Evolutionary conservation across 495 filamentous ascomycete species (phyloP).

Genomic region (Penicillium manginii): DNA sequence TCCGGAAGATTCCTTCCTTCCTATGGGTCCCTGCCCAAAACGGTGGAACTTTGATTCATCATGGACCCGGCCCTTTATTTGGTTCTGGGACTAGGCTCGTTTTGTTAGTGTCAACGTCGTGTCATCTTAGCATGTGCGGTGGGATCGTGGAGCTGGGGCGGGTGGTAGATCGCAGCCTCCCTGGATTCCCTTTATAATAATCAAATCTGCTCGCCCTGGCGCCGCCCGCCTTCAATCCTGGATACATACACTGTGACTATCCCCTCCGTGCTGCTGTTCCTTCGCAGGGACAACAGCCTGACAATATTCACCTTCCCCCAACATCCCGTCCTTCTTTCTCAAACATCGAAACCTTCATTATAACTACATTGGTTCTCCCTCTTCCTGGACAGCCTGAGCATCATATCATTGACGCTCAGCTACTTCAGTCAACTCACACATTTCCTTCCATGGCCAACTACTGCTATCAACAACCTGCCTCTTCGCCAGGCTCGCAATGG

Average conservation of each 20-base stretch:
- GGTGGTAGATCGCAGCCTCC: conserved; percentile 43
- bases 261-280: conserved; percentile 20
- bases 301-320: conserved; percentile 8
- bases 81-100: conserved; percentile 35
- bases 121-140: conserved; percentile 47
- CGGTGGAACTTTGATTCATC: conserved; percentile 39
- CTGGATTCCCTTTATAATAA: conserved; percentile 32
- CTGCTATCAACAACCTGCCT: conserved; percentile 34
- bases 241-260: conserved; percentile 2
- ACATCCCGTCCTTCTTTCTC: conserved; percentile 9
- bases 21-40: conserved; percentile 21
- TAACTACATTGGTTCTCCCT: conserved; percentile 5
- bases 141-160: conserved; percentile 47
- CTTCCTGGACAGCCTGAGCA: conserved; percentile 5
- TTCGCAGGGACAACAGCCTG: conserved; percentile 16
- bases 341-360: conserved; percentile 6
- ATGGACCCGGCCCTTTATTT: conserved; percentile 27
- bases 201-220: background rate
- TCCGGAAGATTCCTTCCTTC: conserved; percentile 20
- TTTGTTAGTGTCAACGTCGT: conserved; percentile 51
- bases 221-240: background rate
- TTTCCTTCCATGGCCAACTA: conserved; percentile 37
- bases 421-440: background rate
- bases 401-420: conserved; percentile 3
- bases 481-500: conserved; percentile 39